Evolutionary conservation across 441 rosid species (phyloP).

Genomic region (Croton setiger): DNA sequence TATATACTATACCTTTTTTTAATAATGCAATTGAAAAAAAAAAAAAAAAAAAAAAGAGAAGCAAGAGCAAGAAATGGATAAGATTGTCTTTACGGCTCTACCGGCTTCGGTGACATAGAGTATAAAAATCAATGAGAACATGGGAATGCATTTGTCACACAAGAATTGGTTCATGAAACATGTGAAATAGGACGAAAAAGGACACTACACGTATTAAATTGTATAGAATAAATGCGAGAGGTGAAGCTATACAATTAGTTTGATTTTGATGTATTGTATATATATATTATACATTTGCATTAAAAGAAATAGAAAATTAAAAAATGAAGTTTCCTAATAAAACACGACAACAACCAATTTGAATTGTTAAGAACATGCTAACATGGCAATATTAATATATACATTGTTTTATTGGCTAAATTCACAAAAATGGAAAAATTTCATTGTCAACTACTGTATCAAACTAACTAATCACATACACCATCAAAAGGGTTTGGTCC

Average conservation of each 20-base stretch:
- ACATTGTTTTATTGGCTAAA: background rate
- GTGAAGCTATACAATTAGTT: background rate
- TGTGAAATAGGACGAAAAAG: background rate
- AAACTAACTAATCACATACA: background rate
- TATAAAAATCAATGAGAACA: background rate
- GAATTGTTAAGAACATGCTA: background rate
- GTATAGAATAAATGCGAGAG: background rate
- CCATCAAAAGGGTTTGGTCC: background rate
- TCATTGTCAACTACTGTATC: background rate
- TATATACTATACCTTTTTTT: too few species aligned
- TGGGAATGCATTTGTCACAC: background rate
- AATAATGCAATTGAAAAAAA: too few species aligned
- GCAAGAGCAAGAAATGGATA: background rate
- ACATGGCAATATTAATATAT: background rate
- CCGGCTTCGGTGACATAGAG: background rate
- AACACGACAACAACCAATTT: background rate
- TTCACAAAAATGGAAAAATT: background rate
- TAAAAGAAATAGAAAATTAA: background rate
- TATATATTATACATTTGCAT: background rate
- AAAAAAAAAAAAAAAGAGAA: too few species aligned
- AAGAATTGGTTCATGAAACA: background rate
- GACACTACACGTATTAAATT: background rate
- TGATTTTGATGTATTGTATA: background rate
- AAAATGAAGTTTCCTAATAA: background rate
- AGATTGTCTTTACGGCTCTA: background rate